Conservation (phyloP, 2,329 filamentous ascomycete genomes). For the Calycina marina region DNA sequence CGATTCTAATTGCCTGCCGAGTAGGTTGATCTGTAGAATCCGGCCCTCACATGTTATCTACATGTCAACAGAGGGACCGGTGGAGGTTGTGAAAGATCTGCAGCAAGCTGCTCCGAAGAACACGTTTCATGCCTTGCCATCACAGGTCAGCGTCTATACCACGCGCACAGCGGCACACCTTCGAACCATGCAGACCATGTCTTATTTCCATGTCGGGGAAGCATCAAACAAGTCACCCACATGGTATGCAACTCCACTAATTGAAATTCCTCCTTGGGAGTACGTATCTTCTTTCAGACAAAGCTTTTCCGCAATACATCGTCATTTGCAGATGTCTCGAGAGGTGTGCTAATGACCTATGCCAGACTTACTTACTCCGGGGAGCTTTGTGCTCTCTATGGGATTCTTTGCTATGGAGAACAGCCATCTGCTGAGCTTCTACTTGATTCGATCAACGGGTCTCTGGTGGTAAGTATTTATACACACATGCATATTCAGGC, state of each 20-base stretch:
- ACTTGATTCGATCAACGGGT: constrained; percentile 52
- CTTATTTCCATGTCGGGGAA: constrained; percentile 51
- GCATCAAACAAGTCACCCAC: constrained; percentile 9
- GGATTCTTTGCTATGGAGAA: constrained; percentile 53
- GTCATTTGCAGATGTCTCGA: no score
- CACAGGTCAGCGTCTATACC: constrained; percentile 39
- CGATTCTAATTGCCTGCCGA: background rate
- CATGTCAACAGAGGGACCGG: constrained; percentile 49
- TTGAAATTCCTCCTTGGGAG: constrained; percentile 41
- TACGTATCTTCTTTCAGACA: background rate
- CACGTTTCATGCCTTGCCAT: constrained; percentile 38
- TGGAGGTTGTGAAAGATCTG: constrained; percentile 40
- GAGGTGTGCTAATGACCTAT: no score
- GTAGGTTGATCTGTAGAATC: constrained; percentile 33
- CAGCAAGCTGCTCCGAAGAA: constrained; percentile 26
- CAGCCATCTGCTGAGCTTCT: constrained; percentile 43
- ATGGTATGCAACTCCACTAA: constrained; percentile 42
- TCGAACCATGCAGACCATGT: constrained; percentile 62
- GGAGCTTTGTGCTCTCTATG: constrained; percentile 37
- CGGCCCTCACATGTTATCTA: constrained; percentile 50
- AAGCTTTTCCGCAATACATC: background rate
- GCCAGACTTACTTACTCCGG: constrained; percentile 44
- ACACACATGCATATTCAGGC: no score
- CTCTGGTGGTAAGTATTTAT: constrained; percentile 31
- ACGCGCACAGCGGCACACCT: constrained; percentile 50